Evolutionary conservation across 2,329 filamentous ascomycete species (phyloP), one percentile per base, ranked within the genome.

Genomic region (Ophiosphaerella herpotricha): DNA sequence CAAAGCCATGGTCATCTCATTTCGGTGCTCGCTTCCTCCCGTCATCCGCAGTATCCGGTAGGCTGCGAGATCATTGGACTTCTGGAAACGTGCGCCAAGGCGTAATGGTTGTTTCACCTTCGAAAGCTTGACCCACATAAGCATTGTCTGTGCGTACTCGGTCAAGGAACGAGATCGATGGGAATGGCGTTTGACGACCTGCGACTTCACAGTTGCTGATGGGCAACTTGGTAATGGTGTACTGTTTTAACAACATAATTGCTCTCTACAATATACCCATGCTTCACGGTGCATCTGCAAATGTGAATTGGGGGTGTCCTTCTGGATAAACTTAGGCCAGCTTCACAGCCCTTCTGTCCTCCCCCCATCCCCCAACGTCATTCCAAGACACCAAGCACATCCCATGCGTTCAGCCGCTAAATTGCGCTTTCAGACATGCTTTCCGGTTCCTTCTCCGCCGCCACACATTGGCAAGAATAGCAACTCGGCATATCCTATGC

Each of bases 11-110:
- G 35, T 13, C 16, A 41, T 41, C 12, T 46, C 38, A 46, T 46
- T 39, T 43, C 48, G 26, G 11, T 35, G 23, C 33, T 43, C 48
- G 43, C 38, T 14, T 37, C 18, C 23, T 38, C 29, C 18, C 29
- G n/a, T 23, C 24, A n/a, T 47, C 51, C 35, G 39, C 38, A 47
- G 48, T 41, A 39, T 51, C 48, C 48, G 42, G 44, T 52, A 52
- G 44, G 45, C 45, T 44, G 21, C 47, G 41, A 38, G 37, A 24
- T 43, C 34, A 33, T 41, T 48, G 43, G 45, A 42, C 38, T 44
- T 45, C 40, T 36, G 21, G 23, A 21, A 38, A 24, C 33, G 5
- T 16, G 38, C 43, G 48, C 39, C 41, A 46, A 39, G 48, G 26
- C 32, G 43, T 23, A 42, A 39, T 46, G 37, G 23, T 36, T 51